phyloP scores from a whole-genome alignment of 73 alveolate species.

The Paramecium pentaurelia region DNA sequence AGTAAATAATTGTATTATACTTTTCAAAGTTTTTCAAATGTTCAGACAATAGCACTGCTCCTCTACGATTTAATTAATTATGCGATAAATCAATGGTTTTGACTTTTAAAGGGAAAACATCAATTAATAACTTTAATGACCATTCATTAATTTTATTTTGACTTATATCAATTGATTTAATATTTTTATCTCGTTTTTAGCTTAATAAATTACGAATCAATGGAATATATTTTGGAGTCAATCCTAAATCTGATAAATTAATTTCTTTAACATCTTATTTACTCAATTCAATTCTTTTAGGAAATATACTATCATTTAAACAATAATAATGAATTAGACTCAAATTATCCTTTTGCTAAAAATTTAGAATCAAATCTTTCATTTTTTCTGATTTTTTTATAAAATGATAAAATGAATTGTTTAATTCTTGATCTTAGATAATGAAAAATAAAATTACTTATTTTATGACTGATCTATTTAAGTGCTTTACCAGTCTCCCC shows the following conservation, averaged over 20 bases:
- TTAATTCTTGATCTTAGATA: not conserved
- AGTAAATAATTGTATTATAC: not conserved
- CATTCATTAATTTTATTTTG: conserved; percentile 4
- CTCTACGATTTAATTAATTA: not conserved
- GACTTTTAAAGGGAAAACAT: not conserved
- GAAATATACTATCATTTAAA: conserved; percentile 25
- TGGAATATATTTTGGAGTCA: conserved; percentile 38
- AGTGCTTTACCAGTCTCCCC: not conserved
- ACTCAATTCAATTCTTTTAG: not conserved
- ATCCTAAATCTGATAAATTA: conserved; percentile 17
- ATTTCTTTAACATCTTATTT: not conserved
- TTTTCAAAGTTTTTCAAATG: not conserved
- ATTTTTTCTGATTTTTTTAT: not conserved
- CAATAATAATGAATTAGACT: not conserved
- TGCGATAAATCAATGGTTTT: not conserved
- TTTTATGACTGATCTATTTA: not conserved
- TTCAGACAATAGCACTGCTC: not conserved
- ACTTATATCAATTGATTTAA: not conserved
- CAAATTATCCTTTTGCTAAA: not conserved
- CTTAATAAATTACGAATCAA: not conserved
- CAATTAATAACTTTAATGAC: not conserved
- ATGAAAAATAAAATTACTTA: not conserved
- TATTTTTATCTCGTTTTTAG: not conserved
- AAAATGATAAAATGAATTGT: not conserved
- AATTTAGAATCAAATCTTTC: not conserved